phyloP scores from a whole-genome alignment of 768 basidiomycete species.

The Leucogyrophana mollusca region DNA sequence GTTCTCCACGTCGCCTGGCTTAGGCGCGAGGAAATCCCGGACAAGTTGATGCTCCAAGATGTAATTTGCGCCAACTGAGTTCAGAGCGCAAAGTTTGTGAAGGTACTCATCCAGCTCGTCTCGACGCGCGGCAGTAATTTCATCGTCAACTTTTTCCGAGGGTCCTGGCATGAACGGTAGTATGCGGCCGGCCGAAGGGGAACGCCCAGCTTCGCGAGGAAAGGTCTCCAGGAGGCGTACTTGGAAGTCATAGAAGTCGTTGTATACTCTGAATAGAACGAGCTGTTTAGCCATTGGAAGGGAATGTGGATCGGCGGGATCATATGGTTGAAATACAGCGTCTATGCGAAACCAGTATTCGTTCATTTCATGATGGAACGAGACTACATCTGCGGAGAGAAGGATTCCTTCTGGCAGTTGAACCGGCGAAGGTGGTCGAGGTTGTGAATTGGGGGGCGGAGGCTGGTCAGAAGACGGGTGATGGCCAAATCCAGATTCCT shows the following conservation, averaged over 20 bases:
- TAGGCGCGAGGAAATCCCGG: constrained; percentile 78
- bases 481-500: constrained; percentile 10
- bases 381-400: constrained; percentile 84
- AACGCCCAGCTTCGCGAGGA: constrained; percentile 87
- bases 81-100: constrained; percentile 72
- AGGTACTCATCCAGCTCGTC: constrained; percentile 90
- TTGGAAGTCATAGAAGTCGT: constrained; percentile 98
- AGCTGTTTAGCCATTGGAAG: constrained; percentile 74
- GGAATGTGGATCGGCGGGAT: constrained; percentile 48
- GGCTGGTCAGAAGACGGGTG: constrained; percentile 9
- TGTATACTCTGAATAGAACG: constrained; percentile 91
- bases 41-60: constrained; percentile 80
- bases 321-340: constrained; percentile 84
- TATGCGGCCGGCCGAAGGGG: constrained; percentile 64
- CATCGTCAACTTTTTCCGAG: constrained; percentile 77
- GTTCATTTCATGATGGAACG: constrained; percentile 96
- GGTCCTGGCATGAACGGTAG: constrained; percentile 99
- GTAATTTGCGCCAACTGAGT: constrained; percentile 64
- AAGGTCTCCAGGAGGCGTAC: constrained; percentile 83
- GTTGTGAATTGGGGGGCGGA: constrained; percentile 24
- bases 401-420: constrained; percentile 81
- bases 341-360: constrained; percentile 98
- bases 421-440: constrained; percentile 42
- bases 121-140: constrained; percentile 75
- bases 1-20: constrained; percentile 82